Percentiles rank a stretch among this genome's conserved stretches.
phyloP scores from a whole-genome alignment of 768 basidiomycete genomes.

The Clavulina sp. region DNA sequence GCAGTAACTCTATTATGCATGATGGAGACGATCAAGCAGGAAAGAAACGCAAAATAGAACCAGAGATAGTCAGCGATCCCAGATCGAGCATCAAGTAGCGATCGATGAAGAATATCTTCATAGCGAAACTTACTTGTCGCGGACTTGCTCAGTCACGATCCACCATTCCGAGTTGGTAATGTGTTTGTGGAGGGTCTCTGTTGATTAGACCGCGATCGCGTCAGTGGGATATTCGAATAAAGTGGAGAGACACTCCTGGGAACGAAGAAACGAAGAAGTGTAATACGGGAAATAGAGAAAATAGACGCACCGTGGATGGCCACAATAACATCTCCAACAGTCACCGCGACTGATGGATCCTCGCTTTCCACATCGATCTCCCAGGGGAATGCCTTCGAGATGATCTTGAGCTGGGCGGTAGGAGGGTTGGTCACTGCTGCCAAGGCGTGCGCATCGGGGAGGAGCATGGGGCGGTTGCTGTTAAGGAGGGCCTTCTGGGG shows the following conservation, averaged over 20 bases:
- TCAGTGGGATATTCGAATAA: background rate
- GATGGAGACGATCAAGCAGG: too few species aligned
- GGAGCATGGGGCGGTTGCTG: background rate
- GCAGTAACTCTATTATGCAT: background rate
- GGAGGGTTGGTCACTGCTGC: background rate
- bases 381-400: conserved; percentile 1
- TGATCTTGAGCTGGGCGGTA: background rate
- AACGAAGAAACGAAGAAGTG: too few species aligned
- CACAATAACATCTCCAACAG: background rate
- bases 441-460: background rate
- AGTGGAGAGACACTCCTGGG: background rate
- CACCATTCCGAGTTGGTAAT: conserved; percentile 2
- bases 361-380: background rate
- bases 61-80: background rate
- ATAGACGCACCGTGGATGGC: background rate
- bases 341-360: background rate
- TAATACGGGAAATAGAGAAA: too few species aligned
- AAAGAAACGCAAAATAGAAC: background rate
- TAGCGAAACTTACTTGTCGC: background rate
- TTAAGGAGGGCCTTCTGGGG: background rate
- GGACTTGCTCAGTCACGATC: background rate
- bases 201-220: too few species aligned
- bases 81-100: too few species aligned
- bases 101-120: too few species aligned
- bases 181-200: background rate